Percentiles rank a stretch among this genome's conserved stretches.
Conservation (phyloP, 768 basidiomycete species). For the Auricularia cornea region DNA sequence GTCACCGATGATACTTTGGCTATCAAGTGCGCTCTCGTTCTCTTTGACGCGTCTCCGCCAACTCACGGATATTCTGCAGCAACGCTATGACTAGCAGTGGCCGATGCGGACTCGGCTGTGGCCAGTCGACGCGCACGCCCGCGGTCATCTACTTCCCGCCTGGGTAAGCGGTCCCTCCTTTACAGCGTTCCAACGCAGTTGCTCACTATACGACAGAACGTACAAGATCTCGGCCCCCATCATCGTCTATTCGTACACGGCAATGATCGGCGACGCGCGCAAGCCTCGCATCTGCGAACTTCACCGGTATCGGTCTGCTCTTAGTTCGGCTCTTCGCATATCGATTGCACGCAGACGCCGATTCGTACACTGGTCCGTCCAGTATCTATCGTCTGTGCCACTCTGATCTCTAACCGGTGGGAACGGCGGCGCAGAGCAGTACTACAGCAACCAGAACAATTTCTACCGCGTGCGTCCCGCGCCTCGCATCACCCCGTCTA, state of each 20-base stretch:
- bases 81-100: conserved; percentile 55
- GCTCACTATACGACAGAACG: conserved; percentile 9
- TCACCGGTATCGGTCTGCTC: conserved; percentile 26
- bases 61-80: conserved; percentile 26
- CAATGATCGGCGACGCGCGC: conserved; percentile 24
- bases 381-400: neutral
- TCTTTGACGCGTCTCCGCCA: conserved; percentile 1
- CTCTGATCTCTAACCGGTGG: neutral
- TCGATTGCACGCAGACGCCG: neutral
- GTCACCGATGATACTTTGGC: conserved; percentile 67
- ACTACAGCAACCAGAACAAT: conserved; percentile 10
- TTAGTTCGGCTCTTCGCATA: conserved; percentile 11
- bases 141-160: conserved; percentile 68
- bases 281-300: conserved; percentile 22
- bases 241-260: conserved; percentile 19
- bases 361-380: neutral
- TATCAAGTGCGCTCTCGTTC: conserved; percentile 44
- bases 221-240: conserved; percentile 24
- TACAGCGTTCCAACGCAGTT: neutral
- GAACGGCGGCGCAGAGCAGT: conserved; percentile 6
- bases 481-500: too few species aligned
- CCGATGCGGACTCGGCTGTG: conserved; percentile 50
- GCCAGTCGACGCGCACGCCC: conserved; percentile 38
- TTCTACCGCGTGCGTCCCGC: conserved; percentile 9
- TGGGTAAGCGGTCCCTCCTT: conserved; percentile 36